Evolutionary conservation across 805 yeast genomes (phyloP), one percentile per base, ranked within the genome.

Genomic region (Candida manassasensis): DNA sequence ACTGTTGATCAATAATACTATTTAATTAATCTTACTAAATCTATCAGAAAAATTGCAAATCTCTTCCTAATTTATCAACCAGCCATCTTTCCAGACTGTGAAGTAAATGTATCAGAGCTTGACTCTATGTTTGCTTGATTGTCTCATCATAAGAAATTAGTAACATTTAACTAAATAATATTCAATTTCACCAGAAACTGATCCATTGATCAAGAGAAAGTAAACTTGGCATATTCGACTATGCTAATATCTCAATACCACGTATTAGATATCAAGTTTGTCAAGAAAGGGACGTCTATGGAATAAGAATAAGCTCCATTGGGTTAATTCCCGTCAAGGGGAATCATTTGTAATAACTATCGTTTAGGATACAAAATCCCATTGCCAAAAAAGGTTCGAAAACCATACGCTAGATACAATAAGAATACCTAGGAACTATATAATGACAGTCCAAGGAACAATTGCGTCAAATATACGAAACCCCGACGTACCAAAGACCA

Each of bases 241-340:
- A 72, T 71, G 75, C 84, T 48, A 13, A 49, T 54, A 42, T 59
- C 62, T 48, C 59, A 39, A 40, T 35, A 41, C 25, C 21, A 34
- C 22, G 19, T 34, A 35, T 41, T 41, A 45, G 55, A 47, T 29
- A 36, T 35, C 57, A 49, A 41, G 47, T 48, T 47, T 47, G 49
- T 43, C 56, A 50, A 57, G 59, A 40, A 44, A 45, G 48, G 48
- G 69, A 72, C 76, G 72, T 73, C 69, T 82, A 75, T 77, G 77
- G 67, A 53, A 60, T 76, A 69, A 78, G 81, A 79, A 81, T 81
- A 78, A 81, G 88, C 88, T 81, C 87, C 88, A 81, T 81, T 80
- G 87, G 75, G 88, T 80, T 80, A 65, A 50, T 52, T 55, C 54
- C 40, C n/a, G n/a, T n/a, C n/a, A n/a, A 39, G 36, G 37, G 38